phyloP scores from a whole-genome alignment of 2,329 filamentous ascomycete genomes.

The Fusarium hainanense region DNA sequence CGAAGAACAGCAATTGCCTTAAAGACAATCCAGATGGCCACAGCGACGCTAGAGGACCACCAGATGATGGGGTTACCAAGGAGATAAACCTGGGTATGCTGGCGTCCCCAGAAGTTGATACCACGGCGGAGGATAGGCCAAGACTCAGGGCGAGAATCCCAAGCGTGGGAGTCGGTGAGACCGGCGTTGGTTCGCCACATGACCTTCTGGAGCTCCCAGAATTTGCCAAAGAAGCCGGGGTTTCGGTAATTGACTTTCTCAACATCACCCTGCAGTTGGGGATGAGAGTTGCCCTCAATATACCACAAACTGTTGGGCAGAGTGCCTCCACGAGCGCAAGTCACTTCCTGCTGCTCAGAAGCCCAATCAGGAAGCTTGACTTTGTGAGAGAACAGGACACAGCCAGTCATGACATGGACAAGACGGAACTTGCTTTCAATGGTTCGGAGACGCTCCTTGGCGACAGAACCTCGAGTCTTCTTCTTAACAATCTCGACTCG shows the following conservation, averaged over 20 bases:
- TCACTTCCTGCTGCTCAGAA: constrained; percentile 99
- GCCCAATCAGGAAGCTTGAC: constrained; percentile 99
- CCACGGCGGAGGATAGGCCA: constrained; percentile 94
- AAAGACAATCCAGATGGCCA: constrained; percentile 82
- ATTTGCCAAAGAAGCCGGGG: constrained; percentile 96
- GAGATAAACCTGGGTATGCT: constrained; percentile 95
- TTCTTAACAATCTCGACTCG: constrained; percentile 93
- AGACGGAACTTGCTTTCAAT: constrained; percentile 98
- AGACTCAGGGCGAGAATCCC: constrained; percentile 93
- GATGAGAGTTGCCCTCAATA: constrained; percentile 89
- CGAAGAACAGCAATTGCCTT: constrained; percentile 88
- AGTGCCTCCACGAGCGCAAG: constrained; percentile 89
- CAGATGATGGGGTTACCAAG: constrained; percentile 95
- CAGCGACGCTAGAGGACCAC: constrained; percentile 86
- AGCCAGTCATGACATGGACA: constrained; percentile 96
- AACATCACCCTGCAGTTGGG: constrained; percentile 75
- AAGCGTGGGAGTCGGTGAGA: constrained; percentile 94
- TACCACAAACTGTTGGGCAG: constrained; percentile 98
- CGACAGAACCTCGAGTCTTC: constrained; percentile 80
- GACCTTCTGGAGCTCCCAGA: constrained; percentile 95
- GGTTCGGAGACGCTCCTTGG: constrained; percentile 87
- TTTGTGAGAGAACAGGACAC: constrained; percentile 96
- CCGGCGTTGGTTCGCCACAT: constrained; percentile 99
- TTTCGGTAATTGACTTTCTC: constrained; percentile 97
- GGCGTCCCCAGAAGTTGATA: constrained; percentile 99